Evolutionary conservation across 805 yeast species (phyloP).

Genomic region (Myxozyma sirexii): DNA sequence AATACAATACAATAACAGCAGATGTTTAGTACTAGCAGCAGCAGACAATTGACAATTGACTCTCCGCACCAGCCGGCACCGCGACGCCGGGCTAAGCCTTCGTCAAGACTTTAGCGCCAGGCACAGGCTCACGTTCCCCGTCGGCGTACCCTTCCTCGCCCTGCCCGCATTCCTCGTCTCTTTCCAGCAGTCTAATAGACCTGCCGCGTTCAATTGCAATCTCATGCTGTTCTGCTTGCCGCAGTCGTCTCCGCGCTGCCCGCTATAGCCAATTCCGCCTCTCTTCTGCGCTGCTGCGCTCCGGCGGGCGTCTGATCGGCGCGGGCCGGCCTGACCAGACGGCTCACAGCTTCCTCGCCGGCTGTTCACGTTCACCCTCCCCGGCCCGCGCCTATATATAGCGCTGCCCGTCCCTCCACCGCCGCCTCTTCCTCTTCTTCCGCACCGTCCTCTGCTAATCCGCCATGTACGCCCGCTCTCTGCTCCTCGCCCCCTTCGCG

Average conservation of each 20-base stretch:
- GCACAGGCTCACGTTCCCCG: neutral
- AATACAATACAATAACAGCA: neutral
- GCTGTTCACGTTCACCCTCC: neutral
- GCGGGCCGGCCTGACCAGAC: too few species aligned
- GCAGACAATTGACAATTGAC: too few species aligned
- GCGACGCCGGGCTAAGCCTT: too few species aligned
- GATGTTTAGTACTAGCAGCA: too few species aligned
- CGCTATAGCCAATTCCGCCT: too few species aligned
- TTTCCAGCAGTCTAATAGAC: too few species aligned
- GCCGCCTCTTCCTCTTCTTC: neutral
- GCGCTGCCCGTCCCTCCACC: neutral
- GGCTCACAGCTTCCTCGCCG: neutral
- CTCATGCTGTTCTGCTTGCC: too few species aligned
- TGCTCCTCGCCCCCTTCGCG: conserved; percentile 12
- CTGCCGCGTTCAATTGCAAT: too few species aligned
- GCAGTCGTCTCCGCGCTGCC: too few species aligned
- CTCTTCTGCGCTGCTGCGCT: too few species aligned
- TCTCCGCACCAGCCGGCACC: too few species aligned
- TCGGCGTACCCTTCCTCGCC: neutral
- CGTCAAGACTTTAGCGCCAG: neutral
- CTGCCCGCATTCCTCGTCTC: neutral
- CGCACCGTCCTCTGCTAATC: neutral
- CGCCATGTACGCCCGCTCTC: conserved; percentile 9
- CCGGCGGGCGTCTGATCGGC: too few species aligned
- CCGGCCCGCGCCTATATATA: neutral